phyloP scores from a whole-genome alignment of 2,329 filamentous ascomycete species.

The Ophiobolus disseminans region DNA sequence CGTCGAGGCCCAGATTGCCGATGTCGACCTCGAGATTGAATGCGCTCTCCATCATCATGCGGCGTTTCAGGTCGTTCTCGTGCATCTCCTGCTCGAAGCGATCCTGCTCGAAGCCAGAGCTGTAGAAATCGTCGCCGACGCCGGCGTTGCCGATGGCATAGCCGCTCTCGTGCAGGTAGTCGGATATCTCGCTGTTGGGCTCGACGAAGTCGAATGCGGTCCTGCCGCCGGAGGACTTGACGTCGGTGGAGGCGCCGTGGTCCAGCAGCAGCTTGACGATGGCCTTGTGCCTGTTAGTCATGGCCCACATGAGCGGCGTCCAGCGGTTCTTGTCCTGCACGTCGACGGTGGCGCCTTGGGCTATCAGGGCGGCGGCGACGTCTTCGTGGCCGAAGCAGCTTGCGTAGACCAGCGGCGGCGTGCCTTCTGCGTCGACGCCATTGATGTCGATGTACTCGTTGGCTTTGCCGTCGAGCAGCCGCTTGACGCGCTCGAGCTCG shows the following conservation, averaged over 20 bases:
- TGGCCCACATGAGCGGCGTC: conserved; percentile 99
- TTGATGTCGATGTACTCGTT: conserved; percentile 83
- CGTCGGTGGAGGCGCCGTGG: conserved; percentile 91
- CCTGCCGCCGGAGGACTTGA: conserved; percentile 90
- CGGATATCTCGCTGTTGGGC: conserved; percentile 94
- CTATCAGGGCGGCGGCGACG: conserved; percentile 82
- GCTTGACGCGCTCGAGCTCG: conserved; percentile 80
- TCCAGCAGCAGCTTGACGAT: conserved; percentile 94
- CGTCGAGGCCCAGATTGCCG: conserved; percentile 93
- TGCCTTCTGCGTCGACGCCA: conserved; percentile 89
- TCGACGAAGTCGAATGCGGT: conserved; percentile 96
- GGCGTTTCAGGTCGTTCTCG: conserved; percentile 90
- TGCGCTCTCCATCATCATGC: conserved; percentile 99
- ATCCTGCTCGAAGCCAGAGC: conserved; percentile 88
- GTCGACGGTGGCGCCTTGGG: conserved; percentile 87
- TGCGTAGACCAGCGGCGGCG: conserved; percentile 94
- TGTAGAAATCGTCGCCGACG: conserved; percentile 90
- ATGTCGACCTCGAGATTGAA: conserved; percentile 96
- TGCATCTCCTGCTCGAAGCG: conserved; percentile 97
- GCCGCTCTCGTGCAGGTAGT: conserved; percentile 92
- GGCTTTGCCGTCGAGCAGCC: conserved; percentile 76
- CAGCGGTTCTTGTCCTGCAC: conserved; percentile 95
- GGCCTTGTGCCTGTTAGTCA: conserved; percentile 96
- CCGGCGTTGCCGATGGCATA: conserved; percentile 86
- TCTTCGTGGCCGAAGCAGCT: conserved; percentile 97